Percentiles rank a stretch among this genome's conserved stretches.
phyloP scores from a whole-genome alignment of 495 filamentous ascomycete genomes.

The Annulohypoxylon maeteangense region DNA sequence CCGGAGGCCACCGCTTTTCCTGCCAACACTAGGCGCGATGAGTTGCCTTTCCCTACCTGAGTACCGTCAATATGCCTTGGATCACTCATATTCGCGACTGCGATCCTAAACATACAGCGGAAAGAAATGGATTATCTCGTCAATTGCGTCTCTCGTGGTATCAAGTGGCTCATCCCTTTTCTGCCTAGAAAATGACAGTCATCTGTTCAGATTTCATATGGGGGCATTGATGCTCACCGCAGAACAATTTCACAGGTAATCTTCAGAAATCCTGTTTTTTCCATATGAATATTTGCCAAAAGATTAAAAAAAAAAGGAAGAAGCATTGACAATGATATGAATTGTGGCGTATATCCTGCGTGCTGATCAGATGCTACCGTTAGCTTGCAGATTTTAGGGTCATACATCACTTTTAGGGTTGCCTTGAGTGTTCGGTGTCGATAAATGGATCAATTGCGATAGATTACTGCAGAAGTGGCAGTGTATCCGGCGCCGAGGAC shows the following conservation, averaged over 20 bases:
- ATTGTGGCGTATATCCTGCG: neutral
- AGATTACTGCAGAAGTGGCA: neutral
- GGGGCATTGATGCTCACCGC: neutral
- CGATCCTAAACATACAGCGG: neutral
- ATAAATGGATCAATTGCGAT: neutral
- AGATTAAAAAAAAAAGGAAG: neutral
- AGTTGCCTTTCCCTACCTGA: neutral
- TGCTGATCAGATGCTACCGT: neutral
- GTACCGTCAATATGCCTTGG: neutral
- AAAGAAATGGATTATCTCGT: neutral
- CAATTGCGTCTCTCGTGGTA: neutral
- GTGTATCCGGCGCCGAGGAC: neutral
- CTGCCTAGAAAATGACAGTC: neutral
- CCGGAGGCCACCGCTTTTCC: neutral
- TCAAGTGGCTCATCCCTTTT: neutral
- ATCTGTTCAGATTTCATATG: neutral
- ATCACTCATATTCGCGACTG: neutral
- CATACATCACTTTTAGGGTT: neutral
- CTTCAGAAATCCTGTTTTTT: constrained; percentile 5
- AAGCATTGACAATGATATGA: neutral
- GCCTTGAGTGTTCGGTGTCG: neutral
- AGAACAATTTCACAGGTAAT: neutral
- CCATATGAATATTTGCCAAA: neutral
- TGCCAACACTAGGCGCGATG: no score
- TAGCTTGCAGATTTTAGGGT: neutral